Evolutionary conservation across 108 stramenopile species (phyloP), one percentile per base, ranked within the genome.

Genomic region (Aureococcus anophagefferens): DNA sequence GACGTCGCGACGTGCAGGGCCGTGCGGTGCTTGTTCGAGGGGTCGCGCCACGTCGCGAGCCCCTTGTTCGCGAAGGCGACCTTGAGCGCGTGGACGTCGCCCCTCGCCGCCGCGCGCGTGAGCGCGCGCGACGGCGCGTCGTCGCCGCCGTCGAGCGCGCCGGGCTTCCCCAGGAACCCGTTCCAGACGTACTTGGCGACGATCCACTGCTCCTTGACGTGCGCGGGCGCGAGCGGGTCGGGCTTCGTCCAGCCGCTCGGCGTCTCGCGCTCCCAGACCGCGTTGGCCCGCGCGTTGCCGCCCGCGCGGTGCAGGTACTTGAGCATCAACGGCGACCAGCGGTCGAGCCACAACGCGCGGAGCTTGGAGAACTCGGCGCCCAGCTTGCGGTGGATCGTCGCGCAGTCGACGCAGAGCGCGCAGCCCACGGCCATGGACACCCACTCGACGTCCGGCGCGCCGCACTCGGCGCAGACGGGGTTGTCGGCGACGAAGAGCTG

Each of bases 141-240:
- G 25, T 76, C 75, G 33, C 70, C 34, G 25, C 30, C 66, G 67
- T 75, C 75, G 35, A 76, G 64, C 17, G 65, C 76, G n/a, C n/a
- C n/a, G n/a, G n/a, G n/a, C n/a, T n/a, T n/a, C n/a, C n/a, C n/a
- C 14, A 77, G 74, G 72, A 77, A 77, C 30, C 75, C 76, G 71
- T 72, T 69, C 76, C 76, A 77, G 35, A 35, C 36, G 37, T 77
- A 77, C 66, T 77, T 77, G 65, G 76, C 76, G 75, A 76, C 72
- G 69, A 77, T 76, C 76, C 76, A 77, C 74, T 75, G 74, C 0
- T 74, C 74, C 33, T 70, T 74, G 36, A 69, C 74, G 31, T 76
- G 74, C 16, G 74, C 35, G 25, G 37, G 35, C 35, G 75, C 29
- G 30, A 29, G 74, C 25, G 33, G 30, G 17, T 34, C 45, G 14